Evolutionary conservation across 2,329 filamentous ascomycete species (phyloP).

Genomic region (Rhynchosporium secalis): DNA sequence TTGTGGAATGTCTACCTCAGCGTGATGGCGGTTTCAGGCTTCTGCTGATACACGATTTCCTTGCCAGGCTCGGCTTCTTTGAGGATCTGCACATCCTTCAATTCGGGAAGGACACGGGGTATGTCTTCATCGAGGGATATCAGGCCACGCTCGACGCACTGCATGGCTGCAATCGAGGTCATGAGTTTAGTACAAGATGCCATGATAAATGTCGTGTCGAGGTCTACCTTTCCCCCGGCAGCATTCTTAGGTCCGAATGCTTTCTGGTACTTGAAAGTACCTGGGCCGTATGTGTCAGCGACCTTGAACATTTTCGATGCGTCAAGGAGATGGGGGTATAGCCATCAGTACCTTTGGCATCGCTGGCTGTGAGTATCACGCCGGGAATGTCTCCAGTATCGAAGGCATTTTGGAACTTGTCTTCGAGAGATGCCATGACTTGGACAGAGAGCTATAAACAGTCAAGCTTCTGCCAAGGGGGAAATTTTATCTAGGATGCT

Average conservation of each 20-base stretch:
- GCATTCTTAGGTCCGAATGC: constrained; percentile 49
- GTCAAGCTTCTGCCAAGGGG: too few relatives aligned
- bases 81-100: constrained; percentile 29
- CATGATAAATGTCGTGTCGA: constrained; percentile 50
- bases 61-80: constrained; percentile 27
- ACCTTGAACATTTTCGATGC: too few relatives aligned
- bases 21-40: constrained; percentile 26
- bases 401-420: constrained; percentile 21
- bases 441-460: neutral
- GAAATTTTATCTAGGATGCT: too few relatives aligned
- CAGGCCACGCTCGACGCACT: constrained; percentile 54
- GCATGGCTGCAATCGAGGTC: constrained; percentile 53
- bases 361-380: constrained; percentile 23
- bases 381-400: constrained; percentile 25
- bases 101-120: constrained; percentile 27
- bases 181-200: constrained; percentile 60
- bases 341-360: constrained; percentile 19
- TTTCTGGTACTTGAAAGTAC: constrained; percentile 41
- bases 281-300: constrained; percentile 28
- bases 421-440: constrained; percentile 16
- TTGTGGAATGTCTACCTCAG: constrained; percentile 24
- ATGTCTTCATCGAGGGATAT: constrained; percentile 49
- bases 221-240: constrained; percentile 50
- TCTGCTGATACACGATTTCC: constrained; percentile 23
- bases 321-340: neutral